Base-by-base conservation (phyloP, 2,329 filamentous ascomycete genomes). In the Dactylellina parvicollis region DNA sequence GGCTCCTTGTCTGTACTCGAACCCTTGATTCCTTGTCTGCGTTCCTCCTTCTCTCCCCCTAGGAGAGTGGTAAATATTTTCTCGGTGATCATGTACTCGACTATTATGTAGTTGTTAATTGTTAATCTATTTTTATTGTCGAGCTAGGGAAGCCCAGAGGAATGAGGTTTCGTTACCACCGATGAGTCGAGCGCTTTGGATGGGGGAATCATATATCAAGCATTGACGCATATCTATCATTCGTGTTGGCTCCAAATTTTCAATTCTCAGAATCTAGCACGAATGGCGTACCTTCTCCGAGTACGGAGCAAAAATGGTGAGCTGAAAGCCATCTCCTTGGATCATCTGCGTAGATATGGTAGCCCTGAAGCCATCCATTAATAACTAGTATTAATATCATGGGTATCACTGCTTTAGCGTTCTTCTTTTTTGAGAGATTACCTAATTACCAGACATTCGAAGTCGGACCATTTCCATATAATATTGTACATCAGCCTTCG, bases 41-140 rank as follows among this genome's bases (percentile, higher is more conserved):
- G 75, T 75, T 83, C 80, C 73, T 75, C 81, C 80, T 86, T 86
- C 81, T 96, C 92, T 18, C 88, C 85, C 0, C 81, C 47, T 0
- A 87, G 84, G 0, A 96, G 86, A 0, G 85, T 86, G 36, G 86
- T 83, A 82, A 89, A 96, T 0, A 95, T 82, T 2, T 83, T 82
- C 0, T 87, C 86, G 0, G 89, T 88, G 77, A 96, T 88, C 91
- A 95, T 93, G 83, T 96, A 96, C 80, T 96, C 92, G 77, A 96
- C 73, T 54, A 30, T 20, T 47, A 24, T 12, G 42, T 20, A 14
- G n/a, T n/a, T n/a, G n/a, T n/a, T n/a, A n/a, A n/a, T n/a, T n/a
- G 22, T 44, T 18, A 2, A n/a, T 20, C 36, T 61, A 32, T 24
- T 54, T 34, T 16, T 4, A 1, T 10, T n/a, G n/a, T n/a, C n/a